Evolutionary conservation across 768 basidiomycete genomes (phyloP), one percentile per base, ranked within the genome.

Genomic region (Zangia roseola): DNA sequence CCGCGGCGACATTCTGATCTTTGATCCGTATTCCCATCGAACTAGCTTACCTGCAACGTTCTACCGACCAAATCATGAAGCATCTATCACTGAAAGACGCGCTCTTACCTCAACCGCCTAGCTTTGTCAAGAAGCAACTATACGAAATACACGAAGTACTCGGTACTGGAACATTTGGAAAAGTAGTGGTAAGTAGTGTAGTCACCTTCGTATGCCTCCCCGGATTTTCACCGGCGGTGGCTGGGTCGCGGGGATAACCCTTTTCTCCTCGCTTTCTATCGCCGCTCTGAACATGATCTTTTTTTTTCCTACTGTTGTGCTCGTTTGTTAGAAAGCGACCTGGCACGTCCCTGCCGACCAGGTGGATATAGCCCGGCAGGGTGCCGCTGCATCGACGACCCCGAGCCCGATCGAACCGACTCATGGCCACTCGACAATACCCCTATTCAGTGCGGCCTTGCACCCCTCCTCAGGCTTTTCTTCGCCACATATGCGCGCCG

Each of bases 131-230:
- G 78, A 97, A 95, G 76, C 90, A 87, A 67, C 63, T 74, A 20
- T 91, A 92, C 58, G 84, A 85, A 51, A 70, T 88, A 1, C 82
- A 87, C 50, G 77, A 85, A 24, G 74, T 83, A 5, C 73, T 94
- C 5, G 94, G 94, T 5, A 77, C 78, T 13, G 94, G 94, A 4
- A 84, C 91, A 0, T 97, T 95, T 69, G 94, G 94, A 21, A 91
- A 91, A 64, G 95, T 97, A 40, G 77, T 92, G 67, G 87, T 90
- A 60, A 71, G 73, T 71, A 16, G 37, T 45, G 63, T 63, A 17
- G 25, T 33, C 21, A 24, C 25, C 13, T 17, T 4, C 40, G 33
- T 41, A 16, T 31, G 10, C 19, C 17, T 40, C 28, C 28, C 26
- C 12, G 28, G 28, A 10, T 12, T 6, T 10, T 28, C 2, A 26